Evolutionary conservation across 2,329 filamentous ascomycete genomes (phyloP).

Genomic region (Claviceps monticola): DNA sequence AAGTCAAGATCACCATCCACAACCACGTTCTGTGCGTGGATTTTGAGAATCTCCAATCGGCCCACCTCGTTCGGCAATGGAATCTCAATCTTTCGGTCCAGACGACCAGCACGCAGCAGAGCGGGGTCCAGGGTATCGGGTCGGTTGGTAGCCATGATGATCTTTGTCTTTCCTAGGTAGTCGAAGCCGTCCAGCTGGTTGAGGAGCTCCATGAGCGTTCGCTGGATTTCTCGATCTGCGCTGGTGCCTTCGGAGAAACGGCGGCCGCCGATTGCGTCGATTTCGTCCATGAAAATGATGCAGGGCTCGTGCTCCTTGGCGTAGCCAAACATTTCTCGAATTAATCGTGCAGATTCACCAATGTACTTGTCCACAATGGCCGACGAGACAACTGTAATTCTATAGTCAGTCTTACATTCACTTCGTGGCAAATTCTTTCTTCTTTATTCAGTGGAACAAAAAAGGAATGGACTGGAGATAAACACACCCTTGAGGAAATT

Average conservation of each 20-base stretch:
- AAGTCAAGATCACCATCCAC: conserved; percentile 95
- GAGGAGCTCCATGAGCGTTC: conserved; percentile 94
- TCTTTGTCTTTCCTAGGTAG: conserved; percentile 98
- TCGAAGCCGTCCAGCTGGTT: conserved; percentile 99
- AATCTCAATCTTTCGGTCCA: conserved; percentile 97
- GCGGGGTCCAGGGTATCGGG: conserved; percentile 93
- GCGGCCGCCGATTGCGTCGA: conserved; percentile 93
- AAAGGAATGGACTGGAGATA: not conserved
- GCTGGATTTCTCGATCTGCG: conserved; percentile 94
- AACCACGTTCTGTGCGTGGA: conserved; percentile 75
- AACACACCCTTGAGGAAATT: conserved; percentile 87
- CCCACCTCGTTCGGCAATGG: conserved; percentile 94
- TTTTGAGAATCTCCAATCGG: conserved; percentile 93
- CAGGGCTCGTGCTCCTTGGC: conserved; percentile 98
- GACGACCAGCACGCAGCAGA: conserved; percentile 75
- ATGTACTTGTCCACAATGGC: conserved; percentile 99
- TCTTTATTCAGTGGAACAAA: not conserved
- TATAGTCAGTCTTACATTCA: not conserved
- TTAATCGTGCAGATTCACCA: conserved; percentile 90
- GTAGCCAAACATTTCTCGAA: conserved; percentile 99
- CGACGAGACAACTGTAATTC: conserved; percentile 73
- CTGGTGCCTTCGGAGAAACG: conserved; percentile 96
- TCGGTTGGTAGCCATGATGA: conserved; percentile 99
- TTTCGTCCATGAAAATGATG: conserved; percentile 99
- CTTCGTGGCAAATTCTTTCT: too few species aligned